These are phyloP conservation scores for Ustilago bromivora DNA, from an alignment of 1,284 basidiomycete genomes.

Conservation along the genomic window DNA sequence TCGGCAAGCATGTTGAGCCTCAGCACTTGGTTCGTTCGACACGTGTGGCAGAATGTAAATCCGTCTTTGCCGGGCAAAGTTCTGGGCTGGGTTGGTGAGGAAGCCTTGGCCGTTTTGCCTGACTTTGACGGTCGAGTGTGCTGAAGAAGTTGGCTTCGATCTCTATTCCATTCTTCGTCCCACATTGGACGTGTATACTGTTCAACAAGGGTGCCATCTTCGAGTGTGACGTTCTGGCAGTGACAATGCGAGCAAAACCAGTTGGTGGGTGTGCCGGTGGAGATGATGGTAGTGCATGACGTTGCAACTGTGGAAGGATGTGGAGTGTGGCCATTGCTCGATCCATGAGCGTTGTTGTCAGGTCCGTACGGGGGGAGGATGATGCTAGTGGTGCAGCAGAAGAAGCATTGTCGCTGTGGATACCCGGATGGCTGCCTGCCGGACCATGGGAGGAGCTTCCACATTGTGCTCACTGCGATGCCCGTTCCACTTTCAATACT, in stretches of 20 bases:
- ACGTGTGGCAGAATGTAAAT: constrained; percentile 59
- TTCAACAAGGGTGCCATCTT: constrained; percentile 40
- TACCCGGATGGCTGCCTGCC: constrained; percentile 35
- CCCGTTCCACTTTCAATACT: too few species aligned
- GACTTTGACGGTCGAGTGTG: constrained; percentile 23
- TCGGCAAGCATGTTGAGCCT: constrained; percentile 60
- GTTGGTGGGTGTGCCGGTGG: constrained; percentile 53
- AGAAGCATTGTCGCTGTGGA: constrained; percentile 55
- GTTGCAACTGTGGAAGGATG: constrained; percentile 17
- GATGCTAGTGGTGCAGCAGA: constrained; percentile 52
- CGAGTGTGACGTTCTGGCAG: constrained; percentile 51
- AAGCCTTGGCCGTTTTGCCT: background rate
- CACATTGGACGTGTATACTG: constrained; percentile 56
- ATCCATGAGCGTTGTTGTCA: background rate
- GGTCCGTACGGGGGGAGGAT: constrained; percentile 55
- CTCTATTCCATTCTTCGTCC: constrained; percentile 48
- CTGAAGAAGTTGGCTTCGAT: constrained; percentile 29
- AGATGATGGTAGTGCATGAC: constrained; percentile 31
- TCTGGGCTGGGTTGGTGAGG: background rate
- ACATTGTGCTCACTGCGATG: constrained; percentile 8
- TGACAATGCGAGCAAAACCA: constrained; percentile 63
- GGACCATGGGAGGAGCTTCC: constrained; percentile 27
- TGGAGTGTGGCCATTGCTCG: background rate
- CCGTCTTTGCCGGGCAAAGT: background rate
- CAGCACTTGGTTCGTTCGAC: constrained; percentile 63